phyloP scores from a whole-genome alignment of 257 asterid genomes.

The Capsicum rhomboideum region DNA sequence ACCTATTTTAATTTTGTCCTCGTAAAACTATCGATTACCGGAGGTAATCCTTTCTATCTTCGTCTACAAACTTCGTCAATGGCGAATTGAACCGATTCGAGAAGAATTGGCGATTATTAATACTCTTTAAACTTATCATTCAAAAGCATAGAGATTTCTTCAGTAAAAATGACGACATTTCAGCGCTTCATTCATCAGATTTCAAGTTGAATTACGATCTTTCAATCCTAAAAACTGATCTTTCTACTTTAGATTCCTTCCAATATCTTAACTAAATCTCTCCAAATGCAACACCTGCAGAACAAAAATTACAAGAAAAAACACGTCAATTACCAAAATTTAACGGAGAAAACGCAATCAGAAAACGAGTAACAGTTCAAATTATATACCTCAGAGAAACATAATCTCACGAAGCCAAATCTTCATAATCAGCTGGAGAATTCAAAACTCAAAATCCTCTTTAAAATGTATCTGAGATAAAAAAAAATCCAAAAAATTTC shows the following conservation, averaged over 20 bases:
- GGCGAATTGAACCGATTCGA: neutral
- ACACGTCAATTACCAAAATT: neutral
- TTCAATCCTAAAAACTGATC: neutral
- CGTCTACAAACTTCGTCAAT: neutral
- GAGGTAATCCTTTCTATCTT: neutral
- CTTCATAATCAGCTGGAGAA: neutral
- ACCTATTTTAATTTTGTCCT: neutral
- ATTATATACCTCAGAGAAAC: neutral
- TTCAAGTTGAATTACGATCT: neutral
- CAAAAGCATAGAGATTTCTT: neutral
- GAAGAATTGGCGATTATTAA: neutral
- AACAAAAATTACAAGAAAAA: neutral
- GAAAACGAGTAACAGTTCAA: neutral
- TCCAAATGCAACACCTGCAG: neutral
- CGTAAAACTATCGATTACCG: neutral
- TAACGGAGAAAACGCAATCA: neutral
- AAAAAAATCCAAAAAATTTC: neutral
- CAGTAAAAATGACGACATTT: conserved; percentile 5
- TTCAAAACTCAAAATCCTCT: conserved; percentile 2
- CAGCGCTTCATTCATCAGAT: neutral
- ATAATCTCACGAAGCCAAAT: neutral
- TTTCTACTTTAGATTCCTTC: neutral
- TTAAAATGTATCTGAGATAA: conserved; percentile 10
- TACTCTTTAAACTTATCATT: neutral
- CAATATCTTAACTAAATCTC: neutral